phyloP scores from a whole-genome alignment of 192 early-diverging fungal species.

The Thamnidium elegans region DNA sequence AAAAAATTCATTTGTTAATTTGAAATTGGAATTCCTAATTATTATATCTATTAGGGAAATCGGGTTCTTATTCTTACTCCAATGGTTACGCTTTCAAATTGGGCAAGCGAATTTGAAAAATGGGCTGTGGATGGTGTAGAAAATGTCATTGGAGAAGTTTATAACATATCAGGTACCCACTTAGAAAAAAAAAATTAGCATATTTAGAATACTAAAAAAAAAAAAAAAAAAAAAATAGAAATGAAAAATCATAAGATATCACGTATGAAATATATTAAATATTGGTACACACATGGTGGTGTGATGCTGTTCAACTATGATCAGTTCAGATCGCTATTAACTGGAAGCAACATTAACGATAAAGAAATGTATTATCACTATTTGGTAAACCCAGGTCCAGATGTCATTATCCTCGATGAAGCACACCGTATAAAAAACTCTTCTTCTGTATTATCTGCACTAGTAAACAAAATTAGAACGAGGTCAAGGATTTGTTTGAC shows the following conservation, averaged over 20 bases:
- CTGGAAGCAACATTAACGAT: not conserved
- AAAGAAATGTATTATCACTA: conserved; percentile 20
- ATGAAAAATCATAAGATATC: not conserved
- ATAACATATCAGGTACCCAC: conserved; percentile 41
- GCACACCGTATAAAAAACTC: conserved; percentile 72
- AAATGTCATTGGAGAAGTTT: conserved; percentile 41
- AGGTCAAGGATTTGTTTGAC: conserved; percentile 70
- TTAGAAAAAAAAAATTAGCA: too few species aligned
- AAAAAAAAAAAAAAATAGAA: not conserved
- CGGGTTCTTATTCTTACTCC: conserved; percentile 76
- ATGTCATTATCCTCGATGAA: conserved; percentile 78
- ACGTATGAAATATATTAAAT: conserved; percentile 36
- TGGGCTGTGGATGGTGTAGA: conserved; percentile 54
- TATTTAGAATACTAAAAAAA: not conserved
- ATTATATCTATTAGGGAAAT: conserved; percentile 20
- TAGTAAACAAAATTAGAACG: conserved; percentile 47
- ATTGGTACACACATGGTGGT: conserved; percentile 65
- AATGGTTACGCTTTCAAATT: conserved; percentile 67
- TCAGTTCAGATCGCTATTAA: conserved; percentile 50
- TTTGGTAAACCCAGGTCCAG: conserved; percentile 63
- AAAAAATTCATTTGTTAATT: not conserved
- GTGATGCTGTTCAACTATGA: conserved; percentile 68
- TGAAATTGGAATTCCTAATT: not conserved
- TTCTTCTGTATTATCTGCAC: not conserved
- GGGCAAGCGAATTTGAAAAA: conserved; percentile 65